Percentiles rank a stretch among this genome's conserved stretches.
Conservation (phyloP, 2,329 filamentous ascomycete species). For the Beauveria caledonica region DNA sequence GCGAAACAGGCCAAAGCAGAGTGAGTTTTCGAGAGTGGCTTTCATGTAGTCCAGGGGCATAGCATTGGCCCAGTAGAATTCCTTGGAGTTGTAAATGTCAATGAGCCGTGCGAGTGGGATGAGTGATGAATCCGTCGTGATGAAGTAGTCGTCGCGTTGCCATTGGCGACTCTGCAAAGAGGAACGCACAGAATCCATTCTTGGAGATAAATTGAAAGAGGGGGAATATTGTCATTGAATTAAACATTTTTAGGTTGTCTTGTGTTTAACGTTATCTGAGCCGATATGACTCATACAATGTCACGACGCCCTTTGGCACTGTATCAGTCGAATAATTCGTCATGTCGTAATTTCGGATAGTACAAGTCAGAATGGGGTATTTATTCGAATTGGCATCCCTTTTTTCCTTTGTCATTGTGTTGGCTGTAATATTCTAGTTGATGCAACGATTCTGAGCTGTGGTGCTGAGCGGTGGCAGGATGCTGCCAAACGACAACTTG, state of each 20-base stretch:
- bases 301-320: background rate
- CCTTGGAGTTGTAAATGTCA: constrained; percentile 37
- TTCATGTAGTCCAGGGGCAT: constrained; percentile 35
- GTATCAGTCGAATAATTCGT: background rate
- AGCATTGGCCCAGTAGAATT: constrained; percentile 47
- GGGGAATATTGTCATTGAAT: background rate
- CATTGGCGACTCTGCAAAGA: constrained; percentile 10
- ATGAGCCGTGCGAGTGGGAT: constrained; percentile 42
- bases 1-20: constrained; percentile 48
- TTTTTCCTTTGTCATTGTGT: background rate
- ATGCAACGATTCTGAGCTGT: background rate
- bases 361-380: background rate
- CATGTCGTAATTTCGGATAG: no score
- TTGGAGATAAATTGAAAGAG: background rate
- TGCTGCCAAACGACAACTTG: background rate
- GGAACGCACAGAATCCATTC: background rate
- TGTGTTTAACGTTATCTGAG: background rate
- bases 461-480: background rate
- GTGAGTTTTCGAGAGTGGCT: constrained; percentile 41
- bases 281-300: constrained; percentile 3
- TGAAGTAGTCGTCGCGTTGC: constrained; percentile 32
- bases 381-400: background rate
- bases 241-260: background rate
- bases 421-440: background rate
- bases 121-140: constrained; percentile 45